Conservation (phyloP, 352 stramenopile genomes). For the Phytophthora sp. region DNA sequence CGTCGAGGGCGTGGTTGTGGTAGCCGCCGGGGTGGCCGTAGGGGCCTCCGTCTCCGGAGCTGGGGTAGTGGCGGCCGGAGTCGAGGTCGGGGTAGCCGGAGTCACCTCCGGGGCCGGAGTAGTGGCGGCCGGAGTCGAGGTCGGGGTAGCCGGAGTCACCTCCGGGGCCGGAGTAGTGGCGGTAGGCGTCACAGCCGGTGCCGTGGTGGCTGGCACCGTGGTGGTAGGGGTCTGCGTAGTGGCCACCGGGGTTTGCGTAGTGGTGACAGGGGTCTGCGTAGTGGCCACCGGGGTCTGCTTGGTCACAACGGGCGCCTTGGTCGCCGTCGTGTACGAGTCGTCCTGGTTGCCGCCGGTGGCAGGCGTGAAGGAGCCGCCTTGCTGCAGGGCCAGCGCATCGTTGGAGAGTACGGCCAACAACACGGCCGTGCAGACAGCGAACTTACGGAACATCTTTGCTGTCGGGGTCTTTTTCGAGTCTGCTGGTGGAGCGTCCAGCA, state of each 20-base stretch:
- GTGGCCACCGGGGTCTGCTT: too few species aligned
- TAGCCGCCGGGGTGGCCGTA: background rate
- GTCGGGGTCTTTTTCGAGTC: conserved; percentile 48
- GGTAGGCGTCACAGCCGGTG: background rate
- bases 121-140: background rate
- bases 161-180: background rate
- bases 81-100: background rate
- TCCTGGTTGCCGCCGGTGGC: conserved; percentile 16
- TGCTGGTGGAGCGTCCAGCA: conserved; percentile 16
- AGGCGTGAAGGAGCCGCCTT: conserved; percentile 24
- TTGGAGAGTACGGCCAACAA: conserved; percentile 50
- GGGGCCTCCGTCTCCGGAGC: conserved; percentile 17
- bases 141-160: conserved; percentile 6
- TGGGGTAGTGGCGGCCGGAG: conserved; percentile 13
- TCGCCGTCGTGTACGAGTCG: conserved; percentile 32
- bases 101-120: conserved; percentile 11
- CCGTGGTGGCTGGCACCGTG: background rate
- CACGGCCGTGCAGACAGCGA: conserved; percentile 48
- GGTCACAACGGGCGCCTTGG: conserved; percentile 26
- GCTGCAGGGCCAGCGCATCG: conserved; percentile 32
- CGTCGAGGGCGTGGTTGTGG: background rate
- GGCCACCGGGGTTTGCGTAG: background rate
- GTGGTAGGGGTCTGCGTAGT: conserved; percentile 14
- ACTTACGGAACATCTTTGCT: conserved; percentile 49
- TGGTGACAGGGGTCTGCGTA: conserved; percentile 12